These are phyloP conservation scores for Ceratocystis smalleyi DNA, from an alignment of 2,329 filamentous ascomycete genomes.

Conservation along the genomic window DNA sequence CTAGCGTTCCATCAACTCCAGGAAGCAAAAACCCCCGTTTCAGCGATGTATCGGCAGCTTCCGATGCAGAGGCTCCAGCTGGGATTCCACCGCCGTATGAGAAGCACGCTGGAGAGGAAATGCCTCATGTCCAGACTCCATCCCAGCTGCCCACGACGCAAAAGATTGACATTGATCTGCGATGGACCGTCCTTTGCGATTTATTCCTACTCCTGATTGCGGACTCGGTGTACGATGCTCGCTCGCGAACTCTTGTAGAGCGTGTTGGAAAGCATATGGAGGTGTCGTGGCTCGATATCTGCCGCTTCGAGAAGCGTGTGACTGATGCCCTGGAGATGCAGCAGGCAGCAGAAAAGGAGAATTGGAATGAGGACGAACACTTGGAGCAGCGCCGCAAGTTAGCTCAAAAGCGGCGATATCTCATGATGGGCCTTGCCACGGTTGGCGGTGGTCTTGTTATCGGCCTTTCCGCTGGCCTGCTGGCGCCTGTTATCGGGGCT, in stretches of 20 bases:
- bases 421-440: constrained; percentile 93
- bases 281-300: constrained; percentile 83
- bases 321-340: constrained; percentile 97
- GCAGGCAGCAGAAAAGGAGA: constrained; percentile 82
- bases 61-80: constrained; percentile 31
- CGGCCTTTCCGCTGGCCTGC: constrained; percentile 76
- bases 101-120: constrained; percentile 49
- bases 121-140: constrained; percentile 66
- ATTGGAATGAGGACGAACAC: constrained; percentile 93
- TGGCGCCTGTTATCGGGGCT: constrained; percentile 86
- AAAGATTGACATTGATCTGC: constrained; percentile 85
- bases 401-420: constrained; percentile 66
- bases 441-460: constrained; percentile 92
- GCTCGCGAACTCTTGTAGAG: constrained; percentile 73
- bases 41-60: constrained; percentile 18
- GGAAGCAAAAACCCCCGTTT: constrained; percentile 10
- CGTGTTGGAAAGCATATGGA: constrained; percentile 64
- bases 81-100: constrained; percentile 44
- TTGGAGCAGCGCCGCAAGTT: constrained; percentile 72
- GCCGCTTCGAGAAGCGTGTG: constrained; percentile 89
- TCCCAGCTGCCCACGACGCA: constrained; percentile 66
- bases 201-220: constrained; percentile 89
- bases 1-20: constrained; percentile 11
- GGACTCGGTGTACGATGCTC: constrained; percentile 83
- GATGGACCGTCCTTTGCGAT: constrained; percentile 95